Conservation (phyloP, 116 monocot species). For the Zostera marina region DNA sequence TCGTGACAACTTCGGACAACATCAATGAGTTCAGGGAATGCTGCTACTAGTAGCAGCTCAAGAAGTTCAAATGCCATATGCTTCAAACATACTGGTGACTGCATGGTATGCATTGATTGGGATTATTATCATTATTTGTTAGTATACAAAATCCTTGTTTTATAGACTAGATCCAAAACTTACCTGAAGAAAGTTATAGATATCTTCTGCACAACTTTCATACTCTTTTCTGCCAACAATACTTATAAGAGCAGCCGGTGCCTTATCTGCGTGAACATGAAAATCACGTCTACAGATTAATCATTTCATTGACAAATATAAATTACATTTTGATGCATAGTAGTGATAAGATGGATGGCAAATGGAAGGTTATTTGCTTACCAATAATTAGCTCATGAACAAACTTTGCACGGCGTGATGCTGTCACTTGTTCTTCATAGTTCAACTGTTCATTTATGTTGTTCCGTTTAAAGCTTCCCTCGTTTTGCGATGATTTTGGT, state of each 20-base stretch:
- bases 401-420: slow-evolving; percentile 55
- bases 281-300: background rate
- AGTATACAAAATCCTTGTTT: background rate
- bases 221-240: slow-evolving; percentile 88
- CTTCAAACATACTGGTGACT: slow-evolving; percentile 80
- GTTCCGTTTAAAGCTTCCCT: slow-evolving; percentile 10
- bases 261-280: slow-evolving; percentile 45
- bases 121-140: background rate
- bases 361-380: slow-evolving; percentile 13
- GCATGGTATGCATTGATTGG: slow-evolving; percentile 7
- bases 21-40: slow-evolving; percentile 69
- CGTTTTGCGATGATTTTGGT: slow-evolving; percentile 40
- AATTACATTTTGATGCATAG: background rate
- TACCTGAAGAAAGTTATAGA: slow-evolving; percentile 94
- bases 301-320: background rate
- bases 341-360: background rate
- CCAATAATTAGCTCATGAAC: slow-evolving; percentile 84
- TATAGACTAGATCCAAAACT: background rate
- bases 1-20: slow-evolving; percentile 45
- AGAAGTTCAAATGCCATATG: slow-evolving; percentile 63
- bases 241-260: slow-evolving; percentile 66
- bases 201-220: slow-evolving; percentile 73
- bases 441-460: slow-evolving; percentile 17
- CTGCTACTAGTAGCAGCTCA: slow-evolving; percentile 44
- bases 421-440: slow-evolving; percentile 46